phyloP scores from a whole-genome alignment of 495 filamentous ascomycete species.

The Schizothecium vesticola region DNA sequence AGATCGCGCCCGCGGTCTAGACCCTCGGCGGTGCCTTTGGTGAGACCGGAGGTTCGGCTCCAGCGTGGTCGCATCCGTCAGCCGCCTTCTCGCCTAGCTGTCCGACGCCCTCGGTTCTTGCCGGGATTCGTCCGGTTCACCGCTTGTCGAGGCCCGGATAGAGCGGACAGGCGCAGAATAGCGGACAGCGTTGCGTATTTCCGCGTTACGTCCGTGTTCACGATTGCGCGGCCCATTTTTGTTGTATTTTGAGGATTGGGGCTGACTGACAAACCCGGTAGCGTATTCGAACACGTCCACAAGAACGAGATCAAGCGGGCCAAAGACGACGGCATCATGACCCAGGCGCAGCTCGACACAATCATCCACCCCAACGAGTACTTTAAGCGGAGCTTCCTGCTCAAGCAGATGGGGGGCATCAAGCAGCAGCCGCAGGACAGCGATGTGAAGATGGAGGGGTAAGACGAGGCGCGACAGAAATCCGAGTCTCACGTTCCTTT shows the following conservation, averaged over 20 bases:
- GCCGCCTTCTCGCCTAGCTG: neutral
- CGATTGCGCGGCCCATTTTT: neutral
- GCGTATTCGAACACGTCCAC: slow-evolving; percentile 85
- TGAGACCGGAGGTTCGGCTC: neutral
- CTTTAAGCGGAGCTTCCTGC: slow-evolving; percentile 85
- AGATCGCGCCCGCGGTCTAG: slow-evolving; percentile 1
- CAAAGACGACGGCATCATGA: slow-evolving; percentile 76
- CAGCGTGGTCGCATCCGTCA: neutral
- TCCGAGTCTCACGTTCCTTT: neutral
- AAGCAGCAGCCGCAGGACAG: slow-evolving; percentile 11
- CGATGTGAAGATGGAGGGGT: slow-evolving; percentile 50
- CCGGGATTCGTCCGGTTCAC: neutral
- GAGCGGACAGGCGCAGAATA: neutral
- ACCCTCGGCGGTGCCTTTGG: neutral
- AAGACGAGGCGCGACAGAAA: neutral
- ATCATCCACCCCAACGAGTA: slow-evolving; percentile 98
- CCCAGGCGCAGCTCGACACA: slow-evolving; percentile 77
- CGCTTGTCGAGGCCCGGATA: neutral
- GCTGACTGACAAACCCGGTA: slow-evolving; percentile 14
- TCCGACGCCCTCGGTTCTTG: neutral
- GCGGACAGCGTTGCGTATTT: neutral
- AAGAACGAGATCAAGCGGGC: slow-evolving; percentile 83
- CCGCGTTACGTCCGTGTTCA: neutral
- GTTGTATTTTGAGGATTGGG: neutral
- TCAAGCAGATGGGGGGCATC: slow-evolving; percentile 63